Base-by-base conservation (phyloP, 2,329 filamentous ascomycete genomes). In the Colletotrichum eleusines region DNA sequence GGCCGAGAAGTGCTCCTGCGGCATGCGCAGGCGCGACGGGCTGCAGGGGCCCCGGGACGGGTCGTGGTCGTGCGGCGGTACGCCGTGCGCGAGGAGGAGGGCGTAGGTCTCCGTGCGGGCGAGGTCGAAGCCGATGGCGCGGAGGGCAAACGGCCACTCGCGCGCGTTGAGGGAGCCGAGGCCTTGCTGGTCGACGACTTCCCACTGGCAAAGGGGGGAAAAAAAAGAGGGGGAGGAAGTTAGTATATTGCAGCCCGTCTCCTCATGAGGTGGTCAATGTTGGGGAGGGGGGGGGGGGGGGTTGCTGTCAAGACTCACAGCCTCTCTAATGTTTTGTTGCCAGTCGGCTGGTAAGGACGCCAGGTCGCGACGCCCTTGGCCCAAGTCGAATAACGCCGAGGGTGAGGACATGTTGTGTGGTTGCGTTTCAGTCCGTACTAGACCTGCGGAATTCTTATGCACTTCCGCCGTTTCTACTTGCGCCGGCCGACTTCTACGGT, bases 81-180 rank as follows among this genome's bases (percentile, higher is more conserved):
- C 87, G 73, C 95, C 96, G 80, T 96, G 91, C n/a, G 89, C 87
- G 70, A 94, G 92, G 72, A 99, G 88, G 73, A 97, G 89, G 55
- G 88, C 85, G 76, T 95, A 91, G 72, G 97, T 94, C 76, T 97
- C 94, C 73, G 90, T 86, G 81, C 97, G 97, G 70, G 94, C 88
- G 60, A 97, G 86, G 77, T 97, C 94, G 84, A 98, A 98, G 74
- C 96, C 96, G 1, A 99, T 90, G 4, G 96, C 96, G 80, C 97
- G 96, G 77, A 98, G 91, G 72, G 95, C 94, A 83, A 98, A 96
- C 82, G 96, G 95, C 80, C 98, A 93, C 83, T 99, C 96, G 84
- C 98, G 96, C 85, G 97, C 98, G 84, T 98, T 95, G 78, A 99
- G 94, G 81, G 93, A 91, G 57, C 91, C 89, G 84, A 98, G 95